Evolutionary conservation across 352 stramenopile genomes (phyloP), one percentile per base, ranked within the genome.

Genomic region (Globisporangium radiosum): DNA sequence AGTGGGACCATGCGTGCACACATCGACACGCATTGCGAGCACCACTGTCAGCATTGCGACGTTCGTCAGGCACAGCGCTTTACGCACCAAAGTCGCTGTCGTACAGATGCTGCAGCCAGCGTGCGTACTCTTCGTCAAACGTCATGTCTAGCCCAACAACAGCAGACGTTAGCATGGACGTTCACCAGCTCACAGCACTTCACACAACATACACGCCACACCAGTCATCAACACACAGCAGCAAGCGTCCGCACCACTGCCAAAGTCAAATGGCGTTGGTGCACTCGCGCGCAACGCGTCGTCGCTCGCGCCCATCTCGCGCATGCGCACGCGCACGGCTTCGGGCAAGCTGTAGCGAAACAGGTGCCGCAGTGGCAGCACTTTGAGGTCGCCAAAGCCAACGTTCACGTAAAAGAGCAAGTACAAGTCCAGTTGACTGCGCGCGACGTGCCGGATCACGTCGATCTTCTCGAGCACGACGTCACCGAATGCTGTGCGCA

Each of bases 101-200:
- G 62, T 92, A 95, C 38, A 92, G 67, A 58, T 90, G 76, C 69
- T 95, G 86, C 19, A 95, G 68, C 86, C 86, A 95, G 10, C 85
- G 79, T 33, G 81, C 86, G 66, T 95, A 95, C 60, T 94, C 80
- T 62, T 91, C 86, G 48, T 95, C 86, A 54, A 95, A 95, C 7
- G 80, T 72, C 79, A 91, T 85, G 10, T 65, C 73, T 65, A 63
- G 14, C 19, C 2, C 19, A 11, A 5, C 38, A 47, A 52, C n/a
- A 47, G 43, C 13, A 47, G 3, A 47, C 11, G 14, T 50, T 10
- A n/a, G n/a, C 45, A 33, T 8, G 25, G 25, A 33, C 25, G 25
- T 2, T 33, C 25, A 33, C 25, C 25, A 3, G 25, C 25, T 33
- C 25, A 33, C 25, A 33, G 25, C 25, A 33, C 25, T 33, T 33